Evolutionary conservation across 2,329 filamentous ascomycete genomes (phyloP).

Genomic region (Cladobotryum protrusum): DNA sequence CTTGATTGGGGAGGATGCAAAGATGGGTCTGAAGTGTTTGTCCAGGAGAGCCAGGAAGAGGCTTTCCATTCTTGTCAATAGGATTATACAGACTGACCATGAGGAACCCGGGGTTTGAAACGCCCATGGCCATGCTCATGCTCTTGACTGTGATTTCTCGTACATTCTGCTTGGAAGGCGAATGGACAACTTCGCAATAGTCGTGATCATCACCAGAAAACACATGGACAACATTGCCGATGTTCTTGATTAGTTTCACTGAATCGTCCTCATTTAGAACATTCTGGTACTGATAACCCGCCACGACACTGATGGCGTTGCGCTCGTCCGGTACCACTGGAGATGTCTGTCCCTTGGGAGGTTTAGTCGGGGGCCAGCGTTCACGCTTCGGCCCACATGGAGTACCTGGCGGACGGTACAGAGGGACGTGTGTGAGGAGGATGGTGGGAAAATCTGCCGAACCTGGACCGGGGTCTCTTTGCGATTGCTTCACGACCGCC

Average conservation of each 20-base stretch:
- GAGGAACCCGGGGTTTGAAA: slow-evolving; percentile 78
- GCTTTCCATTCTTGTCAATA: slow-evolving; percentile 54
- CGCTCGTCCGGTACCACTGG: slow-evolving; percentile 57
- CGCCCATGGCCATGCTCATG: slow-evolving; percentile 93
- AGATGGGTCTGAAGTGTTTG: slow-evolving; percentile 79
- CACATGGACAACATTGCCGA: slow-evolving; percentile 76
- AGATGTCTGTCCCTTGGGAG: slow-evolving; percentile 49
- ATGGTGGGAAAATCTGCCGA: slow-evolving; percentile 72
- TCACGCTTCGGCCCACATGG: slow-evolving; percentile 85
- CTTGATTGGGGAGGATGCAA: slow-evolving; percentile 83
- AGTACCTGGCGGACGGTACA: slow-evolving; percentile 75
- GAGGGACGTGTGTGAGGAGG: slow-evolving; percentile 82
- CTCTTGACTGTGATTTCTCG: slow-evolving; percentile 93
- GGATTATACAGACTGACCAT: slow-evolving; percentile 92
- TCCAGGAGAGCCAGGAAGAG: slow-evolving; percentile 36
- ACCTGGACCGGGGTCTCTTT: slow-evolving; percentile 36
- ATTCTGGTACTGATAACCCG: slow-evolving; percentile 95
- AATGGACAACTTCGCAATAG: slow-evolving; percentile 86
- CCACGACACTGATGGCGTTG: slow-evolving; percentile 70
- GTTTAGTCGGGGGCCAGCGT: slow-evolving; percentile 66
- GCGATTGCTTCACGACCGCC: slow-evolving; percentile 28
- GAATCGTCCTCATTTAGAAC: slow-evolving; percentile 76
- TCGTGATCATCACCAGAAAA: slow-evolving; percentile 98
- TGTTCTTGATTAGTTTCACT: slow-evolving; percentile 63
- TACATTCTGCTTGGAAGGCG: slow-evolving; percentile 57